Evolutionary conservation across 345 rosid species (phyloP).

Genomic region (Hibiscus trionum): DNA sequence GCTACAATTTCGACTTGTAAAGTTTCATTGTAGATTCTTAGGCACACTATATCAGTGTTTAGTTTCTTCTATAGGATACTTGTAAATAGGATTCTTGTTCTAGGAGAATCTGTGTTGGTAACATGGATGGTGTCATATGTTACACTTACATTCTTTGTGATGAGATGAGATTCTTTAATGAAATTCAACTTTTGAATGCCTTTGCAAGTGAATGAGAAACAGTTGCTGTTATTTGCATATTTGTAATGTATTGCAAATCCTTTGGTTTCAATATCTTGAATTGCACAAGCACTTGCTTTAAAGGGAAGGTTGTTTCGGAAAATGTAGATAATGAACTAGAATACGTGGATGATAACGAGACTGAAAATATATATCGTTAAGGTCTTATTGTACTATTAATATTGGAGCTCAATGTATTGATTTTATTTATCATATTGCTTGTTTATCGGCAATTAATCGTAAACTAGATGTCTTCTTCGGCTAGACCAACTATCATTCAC

Average conservation of each 20-base stretch:
- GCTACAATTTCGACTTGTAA: neutral
- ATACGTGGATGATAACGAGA: conserved; percentile 16
- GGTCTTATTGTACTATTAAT: conserved; percentile 15
- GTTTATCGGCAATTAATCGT: too few relatives aligned
- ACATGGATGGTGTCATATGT: neutral
- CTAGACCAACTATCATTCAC: too few relatives aligned
- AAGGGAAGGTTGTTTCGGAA: conserved; percentile 32
- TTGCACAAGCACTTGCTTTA: conserved; percentile 21
- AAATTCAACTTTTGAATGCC: neutral
- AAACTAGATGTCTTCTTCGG: too few relatives aligned
- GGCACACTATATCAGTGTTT: too few relatives aligned
- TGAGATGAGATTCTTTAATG: neutral
- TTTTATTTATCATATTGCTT: too few relatives aligned
- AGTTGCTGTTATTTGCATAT: conserved; percentile 1
- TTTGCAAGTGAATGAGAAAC: conserved; percentile 7
- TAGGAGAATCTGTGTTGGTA: neutral
- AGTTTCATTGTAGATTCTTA: conserved; percentile 1
- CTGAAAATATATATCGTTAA: conserved; percentile 11
- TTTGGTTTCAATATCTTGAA: too few relatives aligned
- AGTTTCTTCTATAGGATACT: conserved; percentile 5
- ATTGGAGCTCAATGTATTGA: conserved; percentile 23
- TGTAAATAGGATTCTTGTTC: neutral
- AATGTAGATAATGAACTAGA: conserved; percentile 23
- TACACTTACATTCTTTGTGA: conserved; percentile 1
- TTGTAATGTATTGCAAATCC: neutral